Conservation (phyloP, 805 yeast genomes). For the Myxozyma kluyveri region DNA sequence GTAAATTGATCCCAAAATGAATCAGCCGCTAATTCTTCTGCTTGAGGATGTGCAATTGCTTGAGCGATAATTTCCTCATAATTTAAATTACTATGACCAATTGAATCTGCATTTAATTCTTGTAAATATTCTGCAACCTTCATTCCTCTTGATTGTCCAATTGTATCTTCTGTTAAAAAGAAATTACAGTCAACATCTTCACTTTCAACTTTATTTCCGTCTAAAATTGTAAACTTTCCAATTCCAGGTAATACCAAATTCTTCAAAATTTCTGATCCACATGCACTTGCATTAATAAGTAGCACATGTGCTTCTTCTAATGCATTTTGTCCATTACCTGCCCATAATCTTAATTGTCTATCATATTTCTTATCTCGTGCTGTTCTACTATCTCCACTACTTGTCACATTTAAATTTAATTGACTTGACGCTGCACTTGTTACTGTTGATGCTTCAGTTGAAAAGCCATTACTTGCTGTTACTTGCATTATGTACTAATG, state of each 20-base stretch:
- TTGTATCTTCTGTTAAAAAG: constrained; percentile 49
- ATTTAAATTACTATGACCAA: constrained; percentile 37
- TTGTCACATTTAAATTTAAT: not conserved
- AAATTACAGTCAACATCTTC: constrained; percentile 59
- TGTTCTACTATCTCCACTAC: not conserved
- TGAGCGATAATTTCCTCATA: not conserved
- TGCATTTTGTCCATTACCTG: constrained; percentile 63
- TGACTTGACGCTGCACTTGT: not conserved
- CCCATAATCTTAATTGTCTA: constrained; percentile 87
- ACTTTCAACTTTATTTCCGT: constrained; percentile 42
- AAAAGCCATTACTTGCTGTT: too few species aligned
- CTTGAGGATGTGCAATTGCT: not conserved
- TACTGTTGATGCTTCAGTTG: not conserved
- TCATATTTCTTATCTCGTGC: constrained; percentile 29
- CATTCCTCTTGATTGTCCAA: constrained; percentile 45
- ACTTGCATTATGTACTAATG: too few species aligned
- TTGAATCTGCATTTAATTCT: constrained; percentile 62
- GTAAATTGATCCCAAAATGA: constrained; percentile 51
- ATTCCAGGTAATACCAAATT: constrained; percentile 71
- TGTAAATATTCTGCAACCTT: constrained; percentile 44
- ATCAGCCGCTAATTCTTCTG: constrained; percentile 10
- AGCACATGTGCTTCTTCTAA: constrained; percentile 60
- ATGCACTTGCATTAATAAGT: constrained; percentile 54
- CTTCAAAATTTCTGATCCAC: constrained; percentile 69
- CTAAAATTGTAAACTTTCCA: constrained; percentile 63